Conservation (phyloP, 768 basidiomycete species). For the Suillus subalutaceus region DNA sequence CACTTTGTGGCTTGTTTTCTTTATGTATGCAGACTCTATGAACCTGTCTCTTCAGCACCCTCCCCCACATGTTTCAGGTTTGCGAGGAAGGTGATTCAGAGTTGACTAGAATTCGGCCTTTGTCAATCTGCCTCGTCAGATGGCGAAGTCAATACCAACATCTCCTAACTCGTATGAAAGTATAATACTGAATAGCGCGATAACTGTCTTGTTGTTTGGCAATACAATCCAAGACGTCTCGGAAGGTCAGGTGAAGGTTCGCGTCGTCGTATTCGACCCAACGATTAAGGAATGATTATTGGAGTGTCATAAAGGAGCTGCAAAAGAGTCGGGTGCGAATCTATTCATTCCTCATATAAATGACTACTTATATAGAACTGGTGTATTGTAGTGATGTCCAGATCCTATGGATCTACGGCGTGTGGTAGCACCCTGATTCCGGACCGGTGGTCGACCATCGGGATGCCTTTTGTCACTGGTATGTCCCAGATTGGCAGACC, state of each 20-base stretch:
- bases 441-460: background rate
- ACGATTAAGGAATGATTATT: background rate
- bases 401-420: background rate
- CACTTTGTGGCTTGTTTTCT: no score
- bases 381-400: background rate
- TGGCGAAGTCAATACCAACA: no score
- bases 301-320: background rate
- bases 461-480: background rate
- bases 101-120: background rate
- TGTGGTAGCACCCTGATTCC: background rate
- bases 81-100: no score
- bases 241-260: background rate
- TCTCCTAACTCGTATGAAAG: background rate
- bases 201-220: background rate
- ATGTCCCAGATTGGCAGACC: background rate
- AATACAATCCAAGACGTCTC: background rate
- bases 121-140: background rate
- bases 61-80: no score
- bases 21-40: no score
- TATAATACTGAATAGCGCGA: background rate
- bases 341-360: background rate
- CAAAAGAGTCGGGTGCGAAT: background rate
- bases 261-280: background rate
- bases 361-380: background rate
- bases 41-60: no score